Evolutionary conservation across 2,329 filamentous ascomycete genomes (phyloP).

Genomic region (Keithomyces neogunnii): DNA sequence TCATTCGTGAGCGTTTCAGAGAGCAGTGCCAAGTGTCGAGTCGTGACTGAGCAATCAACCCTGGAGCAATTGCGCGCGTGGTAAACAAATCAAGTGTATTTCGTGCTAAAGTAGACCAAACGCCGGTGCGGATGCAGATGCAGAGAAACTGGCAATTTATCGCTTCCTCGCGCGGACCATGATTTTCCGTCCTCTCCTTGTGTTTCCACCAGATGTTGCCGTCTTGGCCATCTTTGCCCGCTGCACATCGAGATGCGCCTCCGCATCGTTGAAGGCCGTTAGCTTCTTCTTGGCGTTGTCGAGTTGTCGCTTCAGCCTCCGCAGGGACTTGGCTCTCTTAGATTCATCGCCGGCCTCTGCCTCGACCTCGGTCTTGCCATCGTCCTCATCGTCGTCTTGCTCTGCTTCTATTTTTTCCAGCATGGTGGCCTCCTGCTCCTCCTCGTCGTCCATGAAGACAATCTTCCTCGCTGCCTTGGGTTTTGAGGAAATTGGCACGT

Average conservation of each 20-base stretch:
- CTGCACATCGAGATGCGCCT: constrained; percentile 49
- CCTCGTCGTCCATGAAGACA: constrained; percentile 38
- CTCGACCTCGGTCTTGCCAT: constrained; percentile 14
- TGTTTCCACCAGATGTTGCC: constrained; percentile 49
- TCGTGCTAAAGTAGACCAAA: background rate
- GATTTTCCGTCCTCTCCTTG: constrained; percentile 52
- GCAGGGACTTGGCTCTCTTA: constrained; percentile 32
- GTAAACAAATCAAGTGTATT: constrained; percentile 8
- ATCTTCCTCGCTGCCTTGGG: constrained; percentile 37
- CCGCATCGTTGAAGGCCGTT: constrained; percentile 44
- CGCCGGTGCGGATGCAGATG: constrained; percentile 1
- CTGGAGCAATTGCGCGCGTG: background rate
- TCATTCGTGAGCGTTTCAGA: no score
- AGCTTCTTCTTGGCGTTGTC: constrained; percentile 45
- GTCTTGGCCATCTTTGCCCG: constrained; percentile 58
- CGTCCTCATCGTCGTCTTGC: constrained; percentile 21
- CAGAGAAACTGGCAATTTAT: constrained; percentile 21
- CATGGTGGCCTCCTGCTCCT: constrained; percentile 24
- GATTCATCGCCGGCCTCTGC: constrained; percentile 23
- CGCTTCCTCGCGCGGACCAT: constrained; percentile 56
- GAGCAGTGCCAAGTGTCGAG: background rate
- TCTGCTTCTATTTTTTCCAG: constrained; percentile 21
- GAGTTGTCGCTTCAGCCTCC: constrained; percentile 40
- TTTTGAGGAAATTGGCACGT: constrained; percentile 19
- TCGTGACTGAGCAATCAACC: background rate